Conservation (phyloP, 768 basidiomycete species). For the Hericium erinaceus region DNA sequence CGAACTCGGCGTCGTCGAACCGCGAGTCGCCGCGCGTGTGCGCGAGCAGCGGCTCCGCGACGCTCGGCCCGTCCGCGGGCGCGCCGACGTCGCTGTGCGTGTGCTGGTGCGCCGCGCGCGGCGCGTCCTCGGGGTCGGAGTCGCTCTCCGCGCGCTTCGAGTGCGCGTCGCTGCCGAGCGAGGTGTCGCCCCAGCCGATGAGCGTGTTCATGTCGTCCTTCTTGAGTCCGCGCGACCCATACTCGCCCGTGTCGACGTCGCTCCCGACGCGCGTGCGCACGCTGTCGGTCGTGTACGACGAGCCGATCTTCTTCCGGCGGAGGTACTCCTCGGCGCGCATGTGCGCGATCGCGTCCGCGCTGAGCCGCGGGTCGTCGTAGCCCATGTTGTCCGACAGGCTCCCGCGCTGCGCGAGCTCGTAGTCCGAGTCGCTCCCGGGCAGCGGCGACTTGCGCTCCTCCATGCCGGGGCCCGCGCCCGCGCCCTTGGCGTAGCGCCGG, state of each 20-base stretch:
- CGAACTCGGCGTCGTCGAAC: conserved; percentile 3
- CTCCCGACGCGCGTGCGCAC: conserved; percentile 18
- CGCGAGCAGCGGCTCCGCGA: conserved; percentile 24
- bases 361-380: conserved; percentile 14
- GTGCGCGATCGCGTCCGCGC: conserved; percentile 31
- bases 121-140: neutral
- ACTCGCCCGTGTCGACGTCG: conserved; percentile 14
- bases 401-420: conserved; percentile 26
- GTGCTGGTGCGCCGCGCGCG: conserved; percentile 1
- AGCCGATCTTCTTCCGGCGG: conserved; percentile 20
- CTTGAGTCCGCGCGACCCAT: conserved; percentile 9
- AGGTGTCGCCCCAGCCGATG: conserved; percentile 11
- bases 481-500: conserved; percentile 9
- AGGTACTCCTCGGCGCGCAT: conserved; percentile 31
- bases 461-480: conserved; percentile 10
- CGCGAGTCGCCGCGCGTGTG: conserved; percentile 19
- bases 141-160: neutral
- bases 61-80: neutral
- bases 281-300: conserved; percentile 27
- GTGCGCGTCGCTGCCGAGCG: conserved; percentile 10
- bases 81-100: conserved; percentile 5
- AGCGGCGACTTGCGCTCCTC: conserved; percentile 13
- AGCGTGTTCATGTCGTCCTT: conserved; percentile 6
- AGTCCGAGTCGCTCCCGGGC: conserved; percentile 15
- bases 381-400: conserved; percentile 12